Evolutionary conservation across 2,329 filamentous ascomycete species (phyloP), one percentile per base, ranked within the genome.

Genomic region (Penicillium brasilianum): DNA sequence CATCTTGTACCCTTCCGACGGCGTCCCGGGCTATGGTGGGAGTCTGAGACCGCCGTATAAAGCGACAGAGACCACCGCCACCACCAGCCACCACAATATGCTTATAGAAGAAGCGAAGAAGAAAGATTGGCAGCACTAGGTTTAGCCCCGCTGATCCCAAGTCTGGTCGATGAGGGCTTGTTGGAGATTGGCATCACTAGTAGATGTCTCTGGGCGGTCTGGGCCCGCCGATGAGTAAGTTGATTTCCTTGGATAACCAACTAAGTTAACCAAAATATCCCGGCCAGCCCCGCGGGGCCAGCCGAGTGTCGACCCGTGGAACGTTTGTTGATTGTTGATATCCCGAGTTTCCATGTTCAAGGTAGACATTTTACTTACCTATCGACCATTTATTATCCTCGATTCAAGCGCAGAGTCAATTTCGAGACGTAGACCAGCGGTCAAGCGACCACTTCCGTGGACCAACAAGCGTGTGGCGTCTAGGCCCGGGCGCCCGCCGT

Each of bases 221-320:
- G 22, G 44, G 44, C 44, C 44, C 44, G 22, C 13, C 14, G 44
- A 48, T 48, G 43, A 44, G 20, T 39, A 39, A 53, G 10, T 43
- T 18, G 39, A 18, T 43, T 43, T 20, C n/a, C 8, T 20, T 43
- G 39, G 18, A 43, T 3, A 22, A n/a, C 39, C n/a, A n/a, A n/a
- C n/a, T n/a, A n/a, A n/a, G n/a, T n/a, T n/a, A n/a, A 43, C 5
- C 18, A 20, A 7, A 28, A 8, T 57, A 22, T 16, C 22, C 22
- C 30, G 44, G 14, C 13, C 44, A 30, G 44, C 43, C 43, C 43
- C n/a, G 58, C 62, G 64, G 64, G 60, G 55, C 55, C 52, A 55
- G 52, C 62, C 62, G 64, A 57, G 48, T 22, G 4, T 7, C 52
- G 58, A 59, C 30, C 64, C 62, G 56, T 66, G 64, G 62, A 65